phyloP scores from a whole-genome alignment of 192 early-diverging fungal genomes.

The Ambispora gerdemannii region DNA sequence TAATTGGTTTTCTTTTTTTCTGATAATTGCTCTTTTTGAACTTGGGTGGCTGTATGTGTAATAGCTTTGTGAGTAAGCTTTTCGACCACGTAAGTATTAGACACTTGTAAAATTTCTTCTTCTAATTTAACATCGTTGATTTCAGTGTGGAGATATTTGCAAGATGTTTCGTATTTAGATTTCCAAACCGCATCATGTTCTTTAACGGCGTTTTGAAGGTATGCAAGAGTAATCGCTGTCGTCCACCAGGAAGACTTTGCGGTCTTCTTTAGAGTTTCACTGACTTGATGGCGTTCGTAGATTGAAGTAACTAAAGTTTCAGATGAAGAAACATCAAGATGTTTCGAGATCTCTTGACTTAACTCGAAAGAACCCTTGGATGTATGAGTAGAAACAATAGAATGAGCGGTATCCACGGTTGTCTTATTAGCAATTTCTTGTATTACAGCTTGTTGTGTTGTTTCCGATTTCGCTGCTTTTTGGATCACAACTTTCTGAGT shows the following conservation, averaged over 20 bases:
- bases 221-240: no score
- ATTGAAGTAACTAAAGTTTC: background rate
- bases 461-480: background rate
- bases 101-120: no score
- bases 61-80: no score
- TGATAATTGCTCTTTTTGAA: no score
- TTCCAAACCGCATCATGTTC: no score
- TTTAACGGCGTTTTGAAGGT: no score
- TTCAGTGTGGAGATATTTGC: no score
- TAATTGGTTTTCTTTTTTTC: no score
- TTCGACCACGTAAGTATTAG: no score
- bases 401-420: background rate
- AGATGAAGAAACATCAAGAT: background rate
- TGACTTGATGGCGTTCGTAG: background rate
- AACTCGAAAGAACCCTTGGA: background rate
- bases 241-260: background rate
- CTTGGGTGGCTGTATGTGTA: no score
- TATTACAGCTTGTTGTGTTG: background rate
- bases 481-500: background rate
- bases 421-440: background rate
- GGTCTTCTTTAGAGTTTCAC: background rate
- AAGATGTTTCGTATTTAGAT: no score
- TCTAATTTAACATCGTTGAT: no score
- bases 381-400: background rate
- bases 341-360: background rate